Evolutionary conservation across 768 basidiomycete genomes (phyloP).

Genomic region (Pleurotus sapidus): DNA sequence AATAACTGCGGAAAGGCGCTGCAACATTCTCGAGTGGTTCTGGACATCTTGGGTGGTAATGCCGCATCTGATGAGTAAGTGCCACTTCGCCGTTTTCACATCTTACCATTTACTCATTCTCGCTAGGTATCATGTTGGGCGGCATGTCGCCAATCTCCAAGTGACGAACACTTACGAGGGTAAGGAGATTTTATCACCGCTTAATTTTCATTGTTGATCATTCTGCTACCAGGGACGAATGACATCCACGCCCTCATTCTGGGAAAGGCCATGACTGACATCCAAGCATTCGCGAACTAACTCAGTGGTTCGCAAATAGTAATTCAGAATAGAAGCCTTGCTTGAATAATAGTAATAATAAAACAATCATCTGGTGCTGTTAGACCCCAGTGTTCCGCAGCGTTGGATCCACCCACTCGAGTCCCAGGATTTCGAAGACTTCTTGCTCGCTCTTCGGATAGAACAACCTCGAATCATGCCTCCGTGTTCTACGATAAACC

Average conservation of each 20-base stretch:
- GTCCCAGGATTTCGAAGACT: slow-evolving; percentile 67
- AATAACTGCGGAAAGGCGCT: slow-evolving; percentile 96
- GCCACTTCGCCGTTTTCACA: slow-evolving; percentile 4
- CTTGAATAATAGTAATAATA: background rate
- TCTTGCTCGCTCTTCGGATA: slow-evolving; percentile 66
- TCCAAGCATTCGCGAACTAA: slow-evolving; percentile 78
- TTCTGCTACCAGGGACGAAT: slow-evolving; percentile 46
- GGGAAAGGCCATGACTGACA: slow-evolving; percentile 89
- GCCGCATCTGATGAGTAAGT: slow-evolving; percentile 89
- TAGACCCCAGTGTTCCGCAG: slow-evolving; percentile 70
- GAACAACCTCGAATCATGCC: slow-evolving; percentile 59
- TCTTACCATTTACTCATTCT: background rate
- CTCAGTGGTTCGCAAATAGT: background rate
- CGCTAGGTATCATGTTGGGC: slow-evolving; percentile 83
- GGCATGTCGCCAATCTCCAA: slow-evolving; percentile 93
- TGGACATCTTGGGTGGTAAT: slow-evolving; percentile 95
- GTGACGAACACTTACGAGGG: slow-evolving; percentile 98
- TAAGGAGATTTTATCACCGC: slow-evolving; percentile 20
- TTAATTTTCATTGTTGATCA: background rate
- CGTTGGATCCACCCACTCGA: slow-evolving; percentile 69
- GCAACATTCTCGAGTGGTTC: slow-evolving; percentile 70
- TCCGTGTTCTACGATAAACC: slow-evolving; percentile 44
- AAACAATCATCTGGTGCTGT: slow-evolving; percentile 9
- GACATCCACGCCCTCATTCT: slow-evolving; percentile 91
- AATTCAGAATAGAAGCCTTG: background rate